Conservation (phyloP, 1,139 yeast genomes). For the Nematodospora anomalae region DNA sequence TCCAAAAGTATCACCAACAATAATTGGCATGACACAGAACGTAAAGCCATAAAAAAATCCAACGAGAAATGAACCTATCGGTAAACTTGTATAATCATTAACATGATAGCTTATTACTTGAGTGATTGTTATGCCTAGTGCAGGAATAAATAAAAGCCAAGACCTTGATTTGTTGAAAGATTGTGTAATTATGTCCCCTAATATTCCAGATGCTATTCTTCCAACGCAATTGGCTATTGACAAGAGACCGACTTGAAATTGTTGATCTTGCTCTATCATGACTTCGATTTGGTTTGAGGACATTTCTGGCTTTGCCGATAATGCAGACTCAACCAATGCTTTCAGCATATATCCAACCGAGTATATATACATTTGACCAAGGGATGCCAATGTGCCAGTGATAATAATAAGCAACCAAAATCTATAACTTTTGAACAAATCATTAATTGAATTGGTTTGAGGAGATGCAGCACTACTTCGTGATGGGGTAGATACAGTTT, state of each 20-base stretch:
- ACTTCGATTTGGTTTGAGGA: conserved; percentile 24
- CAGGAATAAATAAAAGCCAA: conserved; percentile 48
- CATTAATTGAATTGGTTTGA: not conserved
- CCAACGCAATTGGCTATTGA: conserved; percentile 58
- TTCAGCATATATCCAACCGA: conserved; percentile 61
- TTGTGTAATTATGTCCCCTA: conserved; percentile 52
- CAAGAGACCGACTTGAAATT: conserved; percentile 54
- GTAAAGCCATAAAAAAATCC: conserved; percentile 61
- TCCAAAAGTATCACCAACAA: conserved; percentile 60
- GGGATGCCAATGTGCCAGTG: conserved; percentile 52
- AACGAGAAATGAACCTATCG: conserved; percentile 41
- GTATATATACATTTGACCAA: conserved; percentile 65
- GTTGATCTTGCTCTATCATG: conserved; percentile 49
- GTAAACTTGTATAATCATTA: conserved; percentile 29
- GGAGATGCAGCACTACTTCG: not conserved
- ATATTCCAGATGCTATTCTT: conserved; percentile 50
- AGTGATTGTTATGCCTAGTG: conserved; percentile 38
- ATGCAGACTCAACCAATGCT: conserved; percentile 39
- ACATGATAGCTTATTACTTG: conserved; percentile 43
- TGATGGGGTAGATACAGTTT: not conserved
- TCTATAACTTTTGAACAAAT: conserved; percentile 30
- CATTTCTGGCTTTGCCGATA: conserved; percentile 4
- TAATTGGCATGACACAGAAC: conserved; percentile 56
- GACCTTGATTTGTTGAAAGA: conserved; percentile 44
- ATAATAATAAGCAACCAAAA: conserved; percentile 52